Base-by-base conservation (phyloP, 495 filamentous ascomycete genomes). In the Annulohypoxylon maeteangense region DNA sequence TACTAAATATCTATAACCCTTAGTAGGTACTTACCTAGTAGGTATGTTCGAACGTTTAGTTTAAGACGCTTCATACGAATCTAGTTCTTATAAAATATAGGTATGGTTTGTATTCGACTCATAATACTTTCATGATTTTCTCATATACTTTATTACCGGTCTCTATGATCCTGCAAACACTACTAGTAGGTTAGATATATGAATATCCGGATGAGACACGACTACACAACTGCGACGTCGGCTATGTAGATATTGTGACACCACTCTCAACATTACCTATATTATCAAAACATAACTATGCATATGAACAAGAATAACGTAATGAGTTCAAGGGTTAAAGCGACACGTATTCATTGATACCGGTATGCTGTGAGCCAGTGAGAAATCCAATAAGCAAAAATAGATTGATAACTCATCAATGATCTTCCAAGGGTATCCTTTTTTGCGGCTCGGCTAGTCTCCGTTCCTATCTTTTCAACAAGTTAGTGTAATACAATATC, bases 361-460 rank as follows among this genome's bases (percentile, higher is more conserved):
- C n/a, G n/a, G n/a, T n/a, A n/a, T n/a, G n/a, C n/a, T n/a, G n/a
- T n/a, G 27, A 29, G 27, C 27, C 12, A 38, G 12, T 42, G 14
- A n/a, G 3, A 16, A 42, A 42, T 42, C 7, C 7, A 42, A 16
- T 4, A 16, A 2, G 38, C 7, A 42, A 42, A 16, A 8, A 18
- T 18, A 8, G 20, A 18, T 25, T 4, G 6, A 22, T 51, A 51
- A 7, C 25, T 51, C 12, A 4, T n/a, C 22, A 51, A 10, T 22
- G 27, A 20, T 32, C 25, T 31, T 32, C 16, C 29, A 23, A 27
- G 45, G 45, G 11, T 54, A 54, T 54, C 50, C 50, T 25, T 54
- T 42, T 27, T 54, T 42, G 11, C n/a, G 58, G 58, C 58, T 44
- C 58, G 42, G 23, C 58, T 50, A 47, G 58, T 62, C 29, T 38